Percentiles rank a stretch among this genome's conserved stretches.
These are phyloP conservation scores for Climacium dendroides DNA, from an alignment of 225 moss, liverwort and hornwort genomes.

Conservation along the genomic window DNA sequence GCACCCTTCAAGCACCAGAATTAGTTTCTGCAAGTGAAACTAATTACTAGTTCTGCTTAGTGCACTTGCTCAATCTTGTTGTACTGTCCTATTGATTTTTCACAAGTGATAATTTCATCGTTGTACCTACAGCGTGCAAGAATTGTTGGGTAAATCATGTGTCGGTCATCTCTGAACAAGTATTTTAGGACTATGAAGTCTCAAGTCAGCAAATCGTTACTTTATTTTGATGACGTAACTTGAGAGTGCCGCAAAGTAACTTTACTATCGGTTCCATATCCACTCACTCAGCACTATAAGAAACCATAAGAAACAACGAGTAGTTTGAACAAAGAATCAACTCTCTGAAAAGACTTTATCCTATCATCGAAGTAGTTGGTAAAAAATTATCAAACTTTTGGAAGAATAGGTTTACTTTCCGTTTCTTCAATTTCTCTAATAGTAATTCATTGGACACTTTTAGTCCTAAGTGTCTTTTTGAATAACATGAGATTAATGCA, in stretches of 20 bases:
- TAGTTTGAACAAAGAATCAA: too few species aligned
- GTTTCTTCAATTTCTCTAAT: not conserved
- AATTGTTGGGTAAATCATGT: not conserved
- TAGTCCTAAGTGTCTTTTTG: fast-evolving
- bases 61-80: not conserved
- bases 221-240: not conserved
- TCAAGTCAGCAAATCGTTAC: not conserved
- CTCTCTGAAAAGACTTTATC: fast-evolving
- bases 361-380: not conserved
- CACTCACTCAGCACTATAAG: too few species aligned
- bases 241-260: not conserved
- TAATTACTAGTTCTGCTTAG: not conserved
- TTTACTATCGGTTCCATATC: not conserved
- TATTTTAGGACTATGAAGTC: too few species aligned
- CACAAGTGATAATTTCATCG: not conserved
- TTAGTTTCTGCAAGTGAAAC: not conserved
- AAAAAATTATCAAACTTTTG: fast-evolving
- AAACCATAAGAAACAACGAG: too few species aligned
- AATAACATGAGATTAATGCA: not conserved
- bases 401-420: not conserved
- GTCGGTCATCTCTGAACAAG: not conserved
- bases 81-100: not conserved
- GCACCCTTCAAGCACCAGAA: not conserved
- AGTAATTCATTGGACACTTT: not conserved
- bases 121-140: not conserved